A percentile compares a stretch with the other conserved stretches of the same genome.
These are phyloP conservation scores for Aegilops umbellulata DNA, from an alignment of 176 grass and related monocot species.

Conservation along the genomic window DNA sequence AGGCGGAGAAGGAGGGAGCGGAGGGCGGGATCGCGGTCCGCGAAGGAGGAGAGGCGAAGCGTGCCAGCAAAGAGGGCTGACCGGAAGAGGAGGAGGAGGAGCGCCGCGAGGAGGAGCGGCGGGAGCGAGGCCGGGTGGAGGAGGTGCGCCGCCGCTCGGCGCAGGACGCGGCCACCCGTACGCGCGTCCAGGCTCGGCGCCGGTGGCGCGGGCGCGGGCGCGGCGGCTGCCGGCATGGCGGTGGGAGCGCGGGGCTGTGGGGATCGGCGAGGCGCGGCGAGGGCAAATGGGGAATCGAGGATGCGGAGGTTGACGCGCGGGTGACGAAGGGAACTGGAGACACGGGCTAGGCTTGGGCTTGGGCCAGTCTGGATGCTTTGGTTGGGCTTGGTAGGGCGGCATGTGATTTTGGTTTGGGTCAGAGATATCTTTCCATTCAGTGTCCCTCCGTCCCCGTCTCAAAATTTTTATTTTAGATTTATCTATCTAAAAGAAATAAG, in stretches of 20 bases:
- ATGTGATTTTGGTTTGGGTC: neutral
- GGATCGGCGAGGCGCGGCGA: constrained; percentile 26
- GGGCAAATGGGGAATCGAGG: constrained; percentile 44
- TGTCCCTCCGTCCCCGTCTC: too few species aligned
- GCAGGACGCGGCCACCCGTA: constrained; percentile 45
- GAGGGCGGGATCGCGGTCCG: constrained; percentile 65
- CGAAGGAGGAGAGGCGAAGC: constrained; percentile 55
- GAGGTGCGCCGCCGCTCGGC: constrained; percentile 41
- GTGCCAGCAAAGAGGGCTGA: constrained; percentile 69
- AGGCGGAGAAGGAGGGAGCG: constrained; percentile 65
- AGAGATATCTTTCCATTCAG: neutral
- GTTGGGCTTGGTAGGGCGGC: neutral
- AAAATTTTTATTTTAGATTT: too few species aligned
- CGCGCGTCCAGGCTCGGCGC: constrained; percentile 40
- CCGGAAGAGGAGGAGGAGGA: constrained; percentile 75
- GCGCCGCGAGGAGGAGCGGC: constrained; percentile 55
- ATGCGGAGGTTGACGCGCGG: constrained; percentile 27
- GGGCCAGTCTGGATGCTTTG: neutral
- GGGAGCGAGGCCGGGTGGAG: constrained; percentile 60
- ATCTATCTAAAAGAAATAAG: too few species aligned
- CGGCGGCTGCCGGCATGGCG: constrained; percentile 52
- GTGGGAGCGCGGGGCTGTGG: neutral
- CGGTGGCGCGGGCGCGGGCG: constrained; percentile 3
- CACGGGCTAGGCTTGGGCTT: constrained; percentile 6
- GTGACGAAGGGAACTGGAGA: neutral